These are phyloP conservation scores for Fusarium camptoceras DNA, from an alignment of 2,329 filamentous ascomycete species.

Conservation along the genomic window DNA sequence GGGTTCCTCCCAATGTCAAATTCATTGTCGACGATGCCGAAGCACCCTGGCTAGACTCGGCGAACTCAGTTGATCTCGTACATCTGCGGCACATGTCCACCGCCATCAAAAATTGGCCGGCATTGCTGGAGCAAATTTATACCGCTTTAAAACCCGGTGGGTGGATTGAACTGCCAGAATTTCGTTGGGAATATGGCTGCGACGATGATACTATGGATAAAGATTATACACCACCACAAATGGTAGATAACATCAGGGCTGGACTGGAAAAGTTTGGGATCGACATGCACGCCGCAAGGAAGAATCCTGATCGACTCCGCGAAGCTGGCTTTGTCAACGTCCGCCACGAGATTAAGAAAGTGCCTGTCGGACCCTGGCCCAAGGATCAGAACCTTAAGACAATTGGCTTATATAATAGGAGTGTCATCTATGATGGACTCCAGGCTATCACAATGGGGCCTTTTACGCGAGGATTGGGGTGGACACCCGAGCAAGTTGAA, in stretches of 20 bases:
- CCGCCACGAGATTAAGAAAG: constrained; percentile 53
- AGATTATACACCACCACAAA: constrained; percentile 45
- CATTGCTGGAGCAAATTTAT: constrained; percentile 38
- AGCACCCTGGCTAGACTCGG: constrained; percentile 46
- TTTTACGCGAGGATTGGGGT: constrained; percentile 51
- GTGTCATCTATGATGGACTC: constrained; percentile 48
- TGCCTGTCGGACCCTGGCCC: constrained; percentile 63
- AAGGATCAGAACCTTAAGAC: constrained; percentile 59
- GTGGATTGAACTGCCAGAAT: constrained; percentile 58
- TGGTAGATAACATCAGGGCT: constrained; percentile 47
- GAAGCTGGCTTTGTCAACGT: constrained; percentile 58
- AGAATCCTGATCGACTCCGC: constrained; percentile 44
- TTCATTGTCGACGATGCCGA: constrained; percentile 55
- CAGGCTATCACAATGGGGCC: constrained; percentile 51
- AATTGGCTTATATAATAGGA: constrained; percentile 54
- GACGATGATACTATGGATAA: constrained; percentile 47
- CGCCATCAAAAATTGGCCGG: constrained; percentile 43
- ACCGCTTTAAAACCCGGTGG: constrained; percentile 56
- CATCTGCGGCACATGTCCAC: constrained; percentile 54
- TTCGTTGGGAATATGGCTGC: constrained; percentile 44
- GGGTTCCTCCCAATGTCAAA: constrained; percentile 55
- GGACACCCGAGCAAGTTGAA: constrained; percentile 51
- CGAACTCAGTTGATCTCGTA: constrained; percentile 46
- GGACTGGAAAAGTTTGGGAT: constrained; percentile 48
- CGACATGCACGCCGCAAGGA: constrained; percentile 48